phyloP scores from a whole-genome alignment of 208 protist species.

The Angomonas ambiguus region DNA sequence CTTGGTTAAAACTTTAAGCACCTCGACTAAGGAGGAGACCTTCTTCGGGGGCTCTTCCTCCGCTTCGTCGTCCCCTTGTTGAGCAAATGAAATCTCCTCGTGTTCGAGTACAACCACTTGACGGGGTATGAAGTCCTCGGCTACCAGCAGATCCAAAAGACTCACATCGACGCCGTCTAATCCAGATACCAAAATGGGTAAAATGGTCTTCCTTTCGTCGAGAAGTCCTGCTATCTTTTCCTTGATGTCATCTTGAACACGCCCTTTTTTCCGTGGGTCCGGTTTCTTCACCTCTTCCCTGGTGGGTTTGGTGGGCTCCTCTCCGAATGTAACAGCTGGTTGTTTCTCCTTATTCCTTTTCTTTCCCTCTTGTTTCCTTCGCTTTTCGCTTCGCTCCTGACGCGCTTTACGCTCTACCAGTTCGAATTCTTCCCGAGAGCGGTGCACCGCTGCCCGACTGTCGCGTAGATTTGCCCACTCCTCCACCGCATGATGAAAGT shows the following conservation, averaged over 20 bases:
- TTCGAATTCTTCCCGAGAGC: conserved; percentile 32
- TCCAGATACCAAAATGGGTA: conserved; percentile 39
- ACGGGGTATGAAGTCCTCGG: conserved; percentile 38
- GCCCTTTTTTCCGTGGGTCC: background rate
- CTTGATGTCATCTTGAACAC: conserved; percentile 16
- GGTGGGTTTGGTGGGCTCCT: background rate
- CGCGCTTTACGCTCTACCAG: conserved; percentile 39
- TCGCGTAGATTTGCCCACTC: conserved; percentile 22
- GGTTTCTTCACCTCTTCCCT: background rate
- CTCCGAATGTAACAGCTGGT: background rate
- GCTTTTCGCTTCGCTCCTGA: conserved; percentile 58
- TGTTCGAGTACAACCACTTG: conserved; percentile 51
- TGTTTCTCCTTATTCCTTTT: conserved; percentile 31
- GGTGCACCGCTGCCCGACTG: conserved; percentile 22
- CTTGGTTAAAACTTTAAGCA: conserved; percentile 18
- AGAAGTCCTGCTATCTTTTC: conserved; percentile 33
- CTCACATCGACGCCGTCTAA: conserved; percentile 2
- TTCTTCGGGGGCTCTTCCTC: conserved; percentile 8
- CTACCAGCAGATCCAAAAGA: conserved; percentile 28
- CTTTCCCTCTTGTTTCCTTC: conserved; percentile 37
- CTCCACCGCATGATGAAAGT: conserved; percentile 27
- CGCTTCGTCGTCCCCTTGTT: conserved; percentile 22
- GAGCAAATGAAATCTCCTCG: background rate
- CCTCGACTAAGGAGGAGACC: conserved; percentile 6
- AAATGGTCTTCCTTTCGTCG: conserved; percentile 7